phyloP scores from a whole-genome alignment of 2,329 filamentous ascomycete species.

The Fusarium solani-melongenae region DNA sequence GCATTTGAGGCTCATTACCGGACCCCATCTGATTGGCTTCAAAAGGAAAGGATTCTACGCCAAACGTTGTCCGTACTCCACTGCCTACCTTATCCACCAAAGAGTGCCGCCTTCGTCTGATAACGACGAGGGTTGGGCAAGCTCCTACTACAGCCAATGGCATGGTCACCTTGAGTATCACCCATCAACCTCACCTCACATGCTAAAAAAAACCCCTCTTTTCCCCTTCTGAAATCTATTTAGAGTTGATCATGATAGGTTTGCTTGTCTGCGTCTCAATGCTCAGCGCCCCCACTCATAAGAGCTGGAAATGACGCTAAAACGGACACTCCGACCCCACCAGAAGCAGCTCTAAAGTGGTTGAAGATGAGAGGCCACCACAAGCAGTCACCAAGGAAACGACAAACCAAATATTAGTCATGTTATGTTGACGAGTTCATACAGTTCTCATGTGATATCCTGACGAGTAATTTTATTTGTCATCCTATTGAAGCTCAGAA shows the following conservation, averaged over 20 bases:
- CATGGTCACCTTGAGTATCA: neutral
- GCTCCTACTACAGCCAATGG: neutral
- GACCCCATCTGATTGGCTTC: neutral
- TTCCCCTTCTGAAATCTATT: neutral
- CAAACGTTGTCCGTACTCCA: neutral
- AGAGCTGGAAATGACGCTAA: neutral
- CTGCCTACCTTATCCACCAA: neutral
- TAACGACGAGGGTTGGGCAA: neutral
- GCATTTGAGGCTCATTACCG: neutral
- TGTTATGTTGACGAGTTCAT: neutral
- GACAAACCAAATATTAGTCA: neutral
- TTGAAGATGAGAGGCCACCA: neutral
- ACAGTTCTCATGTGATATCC: neutral
- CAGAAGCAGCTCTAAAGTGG: neutral
- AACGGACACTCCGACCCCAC: neutral
- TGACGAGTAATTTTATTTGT: neutral
- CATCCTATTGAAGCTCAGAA: neutral
- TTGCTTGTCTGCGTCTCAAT: neutral
- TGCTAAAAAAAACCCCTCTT: neutral
- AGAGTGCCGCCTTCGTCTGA: neutral
- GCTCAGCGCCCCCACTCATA: neutral
- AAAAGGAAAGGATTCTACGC: neutral
- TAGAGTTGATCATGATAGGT: neutral
- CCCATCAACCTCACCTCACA: neutral
- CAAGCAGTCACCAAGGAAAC: neutral